A percentile compares a stretch with the other conserved stretches of the same genome.
Conservation (phyloP, 805 yeast genomes). For the Schizosaccharomyces cryophilus region DNA sequence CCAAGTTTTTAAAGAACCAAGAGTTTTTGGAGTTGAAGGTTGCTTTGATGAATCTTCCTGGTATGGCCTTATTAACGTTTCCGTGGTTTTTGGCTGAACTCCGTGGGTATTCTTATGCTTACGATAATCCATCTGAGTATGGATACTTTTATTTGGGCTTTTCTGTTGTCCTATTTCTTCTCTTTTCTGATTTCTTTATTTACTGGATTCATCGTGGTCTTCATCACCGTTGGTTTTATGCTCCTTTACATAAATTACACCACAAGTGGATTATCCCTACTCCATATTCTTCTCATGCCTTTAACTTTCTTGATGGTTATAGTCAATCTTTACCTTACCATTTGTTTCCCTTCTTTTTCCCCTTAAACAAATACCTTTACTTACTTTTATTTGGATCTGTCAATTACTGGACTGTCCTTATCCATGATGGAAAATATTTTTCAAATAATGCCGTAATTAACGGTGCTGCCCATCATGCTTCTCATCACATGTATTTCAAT, state of each 20-base stretch:
- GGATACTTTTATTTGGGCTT: slow-evolving; percentile 46
- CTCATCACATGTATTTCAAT: slow-evolving; percentile 89
- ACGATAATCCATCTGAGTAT: slow-evolving; percentile 35
- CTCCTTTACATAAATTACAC: slow-evolving; percentile 78
- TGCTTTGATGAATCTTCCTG: slow-evolving; percentile 41
- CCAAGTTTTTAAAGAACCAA: slow-evolving; percentile 85
- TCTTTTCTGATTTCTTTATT: slow-evolving; percentile 86
- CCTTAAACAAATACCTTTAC: slow-evolving; percentile 70
- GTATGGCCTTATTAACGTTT: slow-evolving; percentile 62
- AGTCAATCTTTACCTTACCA: slow-evolving; percentile 70
- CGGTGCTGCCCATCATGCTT: slow-evolving; percentile 96
- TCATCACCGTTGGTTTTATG: slow-evolving; percentile 82
- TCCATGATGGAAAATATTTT: slow-evolving; percentile 90
- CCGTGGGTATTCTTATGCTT: slow-evolving; percentile 59
- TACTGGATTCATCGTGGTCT: slow-evolving; percentile 78
- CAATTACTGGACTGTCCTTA: slow-evolving; percentile 95
- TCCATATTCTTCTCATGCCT: slow-evolving; percentile 94
- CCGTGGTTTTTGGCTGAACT: slow-evolving; percentile 79
- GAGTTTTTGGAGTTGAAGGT: slow-evolving; percentile 58
- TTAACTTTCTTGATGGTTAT: slow-evolving; percentile 95
- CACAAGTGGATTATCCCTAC: slow-evolving; percentile 98
- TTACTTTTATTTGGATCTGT: slow-evolving; percentile 67
- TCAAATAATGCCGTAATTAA: slow-evolving; percentile 82
- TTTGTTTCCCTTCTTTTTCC: slow-evolving; percentile 72
- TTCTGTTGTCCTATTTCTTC: slow-evolving; percentile 56